Conservation (phyloP, 192 early-diverging fungal genomes). For the Linnemannia schmuckeri region DNA sequence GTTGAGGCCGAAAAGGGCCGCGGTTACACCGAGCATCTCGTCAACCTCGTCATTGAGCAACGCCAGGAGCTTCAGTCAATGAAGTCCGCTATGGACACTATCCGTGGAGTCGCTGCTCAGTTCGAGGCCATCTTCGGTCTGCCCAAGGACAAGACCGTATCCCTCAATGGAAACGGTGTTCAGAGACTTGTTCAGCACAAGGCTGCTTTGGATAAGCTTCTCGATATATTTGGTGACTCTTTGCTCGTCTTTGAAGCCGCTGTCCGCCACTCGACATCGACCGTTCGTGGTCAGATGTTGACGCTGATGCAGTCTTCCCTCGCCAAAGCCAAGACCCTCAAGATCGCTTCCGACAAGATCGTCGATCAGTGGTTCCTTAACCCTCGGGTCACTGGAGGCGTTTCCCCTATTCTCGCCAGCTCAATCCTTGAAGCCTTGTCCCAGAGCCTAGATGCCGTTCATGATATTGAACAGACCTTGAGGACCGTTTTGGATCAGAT, state of each 20-base stretch:
- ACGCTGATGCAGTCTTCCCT: slow-evolving; percentile 43
- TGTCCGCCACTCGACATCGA: slow-evolving; percentile 43
- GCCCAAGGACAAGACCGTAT: slow-evolving; percentile 32
- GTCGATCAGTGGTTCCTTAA: slow-evolving; percentile 40
- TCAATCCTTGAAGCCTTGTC: slow-evolving; percentile 25
- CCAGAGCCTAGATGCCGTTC: slow-evolving; percentile 38
- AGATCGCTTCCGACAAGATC: slow-evolving; percentile 31
- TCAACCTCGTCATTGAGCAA: slow-evolving; percentile 72
- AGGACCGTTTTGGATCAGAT: slow-evolving; percentile 26
- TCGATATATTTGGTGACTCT: slow-evolving; percentile 48
- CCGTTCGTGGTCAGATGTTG: slow-evolving; percentile 32
- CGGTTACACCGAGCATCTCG: slow-evolving; percentile 76
- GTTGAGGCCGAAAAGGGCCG: slow-evolving; percentile 74
- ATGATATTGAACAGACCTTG: slow-evolving; percentile 39
- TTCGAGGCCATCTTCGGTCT: slow-evolving; percentile 48
- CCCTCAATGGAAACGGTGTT: slow-evolving; percentile 20
- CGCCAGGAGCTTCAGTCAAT: slow-evolving; percentile 58
- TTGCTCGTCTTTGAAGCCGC: slow-evolving; percentile 47
- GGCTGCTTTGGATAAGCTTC: slow-evolving; percentile 56
- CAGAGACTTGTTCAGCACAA: slow-evolving; percentile 53
- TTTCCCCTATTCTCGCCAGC: slow-evolving; percentile 27
- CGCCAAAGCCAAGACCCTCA: slow-evolving; percentile 47
- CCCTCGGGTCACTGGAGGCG: slow-evolving; percentile 38
- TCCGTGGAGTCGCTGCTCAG: slow-evolving; percentile 34
- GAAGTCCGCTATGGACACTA: slow-evolving; percentile 50